These are phyloP conservation scores for Agarophyton chilense DNA, from an alignment of 23 red algal genomes.

Conservation along the genomic window DNA sequence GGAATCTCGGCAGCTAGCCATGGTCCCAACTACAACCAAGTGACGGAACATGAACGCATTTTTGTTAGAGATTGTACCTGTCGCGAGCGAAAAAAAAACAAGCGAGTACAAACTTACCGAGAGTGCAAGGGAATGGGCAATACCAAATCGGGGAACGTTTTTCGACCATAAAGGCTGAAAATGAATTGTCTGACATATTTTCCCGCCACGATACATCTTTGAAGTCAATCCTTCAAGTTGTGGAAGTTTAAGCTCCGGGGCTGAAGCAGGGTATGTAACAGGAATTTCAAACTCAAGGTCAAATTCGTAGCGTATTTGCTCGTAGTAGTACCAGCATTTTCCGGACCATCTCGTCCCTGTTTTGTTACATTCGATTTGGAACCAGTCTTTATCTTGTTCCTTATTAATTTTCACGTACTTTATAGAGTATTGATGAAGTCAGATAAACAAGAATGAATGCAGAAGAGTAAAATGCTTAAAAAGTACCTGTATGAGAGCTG, in stretches of 20 bases:
- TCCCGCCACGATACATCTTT: slow-evolving; percentile 95
- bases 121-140: slow-evolving; percentile 84
- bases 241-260: slow-evolving; percentile 82
- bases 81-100: not conserved
- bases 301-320: slow-evolving; percentile 89
- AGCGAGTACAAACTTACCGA: slow-evolving; percentile 38
- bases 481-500: slow-evolving; percentile 67
- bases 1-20: slow-evolving; percentile 93
- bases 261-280: slow-evolving; percentile 80
- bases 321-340: slow-evolving; percentile 90
- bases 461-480: no score
- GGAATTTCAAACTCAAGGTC: slow-evolving; percentile 84
- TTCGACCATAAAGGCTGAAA: slow-evolving; percentile 87
- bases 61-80: not conserved
- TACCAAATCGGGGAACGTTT: slow-evolving; percentile 85
- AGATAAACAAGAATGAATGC: not conserved
- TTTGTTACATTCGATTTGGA: slow-evolving; percentile 72
- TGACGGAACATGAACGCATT: no score
- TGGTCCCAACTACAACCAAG: slow-evolving; percentile 62
- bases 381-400: slow-evolving; percentile 72
- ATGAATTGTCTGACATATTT: slow-evolving; percentile 94
- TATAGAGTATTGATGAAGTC: not conserved
- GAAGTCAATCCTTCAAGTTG: slow-evolving; percentile 80
- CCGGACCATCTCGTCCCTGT: slow-evolving; percentile 85
- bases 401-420: slow-evolving; percentile 72